Percentiles rank a stretch among this genome's conserved stretches.
phyloP scores from a whole-genome alignment of 2,329 filamentous ascomycete species.

The Curvularia hawaiiensis region DNA sequence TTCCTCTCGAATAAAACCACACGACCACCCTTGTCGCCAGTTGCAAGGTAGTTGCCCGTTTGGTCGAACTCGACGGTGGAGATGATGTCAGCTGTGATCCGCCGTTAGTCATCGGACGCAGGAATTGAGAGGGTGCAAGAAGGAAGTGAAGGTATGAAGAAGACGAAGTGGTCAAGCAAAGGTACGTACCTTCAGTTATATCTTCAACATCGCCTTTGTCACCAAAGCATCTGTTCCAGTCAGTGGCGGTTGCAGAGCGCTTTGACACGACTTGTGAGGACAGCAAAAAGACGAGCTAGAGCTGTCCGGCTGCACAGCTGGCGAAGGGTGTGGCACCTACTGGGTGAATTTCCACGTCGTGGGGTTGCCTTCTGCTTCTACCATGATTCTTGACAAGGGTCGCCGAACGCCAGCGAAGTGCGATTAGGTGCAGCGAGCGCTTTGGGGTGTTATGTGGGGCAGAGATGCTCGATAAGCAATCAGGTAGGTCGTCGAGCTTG shows the following conservation, averaged over 20 bases:
- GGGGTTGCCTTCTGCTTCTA: conserved; percentile 91
- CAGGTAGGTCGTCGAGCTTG: conserved; percentile 19
- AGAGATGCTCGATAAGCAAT: conserved; percentile 8
- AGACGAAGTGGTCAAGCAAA: conserved; percentile 5
- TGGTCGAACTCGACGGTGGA: conserved; percentile 91
- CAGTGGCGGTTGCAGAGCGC: conserved; percentile 23
- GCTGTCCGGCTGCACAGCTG: not conserved
- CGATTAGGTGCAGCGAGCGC: conserved; percentile 23
- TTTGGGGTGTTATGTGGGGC: conserved; percentile 11
- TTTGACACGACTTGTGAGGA: not conserved
- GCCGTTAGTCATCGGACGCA: conserved; percentile 21
- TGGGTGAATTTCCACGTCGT: conserved; percentile 99
- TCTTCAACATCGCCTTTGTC: conserved; percentile 99
- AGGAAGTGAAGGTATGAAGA: not conserved
- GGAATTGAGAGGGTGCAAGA: conserved; percentile 6
- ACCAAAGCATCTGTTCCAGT: conserved; percentile 83
- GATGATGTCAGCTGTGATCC: conserved; percentile 78
- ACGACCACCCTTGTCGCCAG: conserved; percentile 86
- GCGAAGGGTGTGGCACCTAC: conserved; percentile 62
- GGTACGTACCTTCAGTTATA: conserved; percentile 83
- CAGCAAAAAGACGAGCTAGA: not conserved
- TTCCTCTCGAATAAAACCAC: conserved; percentile 91
- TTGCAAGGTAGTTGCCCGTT: conserved; percentile 86
- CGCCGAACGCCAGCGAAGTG: conserved; percentile 13
- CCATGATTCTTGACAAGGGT: conserved; percentile 69